These are phyloP conservation scores for Thermochaetoides thermophila DNA, from an alignment of 495 filamentous ascomycete genomes.

Conservation along the genomic window DNA sequence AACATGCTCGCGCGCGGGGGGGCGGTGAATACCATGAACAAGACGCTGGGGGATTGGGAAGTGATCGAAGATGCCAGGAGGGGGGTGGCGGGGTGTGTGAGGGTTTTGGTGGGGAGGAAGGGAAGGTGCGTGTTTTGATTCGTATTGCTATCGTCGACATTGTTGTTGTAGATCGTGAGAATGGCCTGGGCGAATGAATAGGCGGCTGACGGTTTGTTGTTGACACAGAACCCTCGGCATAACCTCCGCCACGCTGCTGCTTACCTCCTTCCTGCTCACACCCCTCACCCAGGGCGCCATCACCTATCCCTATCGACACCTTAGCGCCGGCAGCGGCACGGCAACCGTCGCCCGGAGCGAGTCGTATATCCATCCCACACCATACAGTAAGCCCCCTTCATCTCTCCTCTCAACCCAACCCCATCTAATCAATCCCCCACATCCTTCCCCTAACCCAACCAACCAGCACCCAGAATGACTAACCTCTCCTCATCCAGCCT, in stretches of 20 bases:
- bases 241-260: constrained; percentile 23
- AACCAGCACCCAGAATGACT: neutral
- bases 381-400: constrained; percentile 2
- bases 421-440: constrained; percentile 7
- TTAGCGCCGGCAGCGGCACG: constrained; percentile 4
- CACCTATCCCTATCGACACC: constrained; percentile 12
- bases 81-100: constrained; percentile 20
- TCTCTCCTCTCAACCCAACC: neutral
- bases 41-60: constrained; percentile 27
- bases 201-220: constrained; percentile 1
- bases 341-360: constrained; percentile 10
- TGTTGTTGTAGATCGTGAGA: too few relatives aligned
- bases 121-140: too few relatives aligned
- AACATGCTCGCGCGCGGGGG: constrained; percentile 27
- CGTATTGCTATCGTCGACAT: too few relatives aligned
- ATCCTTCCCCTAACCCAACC: neutral
- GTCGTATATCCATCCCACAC: constrained; percentile 8
- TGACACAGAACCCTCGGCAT: constrained; percentile 25
- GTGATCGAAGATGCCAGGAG: constrained; percentile 31
- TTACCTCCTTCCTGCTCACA: constrained; percentile 26
- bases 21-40: too few relatives aligned
- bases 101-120: constrained; percentile 19
- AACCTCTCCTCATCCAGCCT: too few relatives aligned
- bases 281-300: constrained; percentile 35
- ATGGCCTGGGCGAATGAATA: neutral